A percentile compares a stretch with the other conserved stretches of the same genome.
Evolutionary conservation across 192 early-diverging fungal genomes (phyloP).

Genomic region (Backusella luteola): DNA sequence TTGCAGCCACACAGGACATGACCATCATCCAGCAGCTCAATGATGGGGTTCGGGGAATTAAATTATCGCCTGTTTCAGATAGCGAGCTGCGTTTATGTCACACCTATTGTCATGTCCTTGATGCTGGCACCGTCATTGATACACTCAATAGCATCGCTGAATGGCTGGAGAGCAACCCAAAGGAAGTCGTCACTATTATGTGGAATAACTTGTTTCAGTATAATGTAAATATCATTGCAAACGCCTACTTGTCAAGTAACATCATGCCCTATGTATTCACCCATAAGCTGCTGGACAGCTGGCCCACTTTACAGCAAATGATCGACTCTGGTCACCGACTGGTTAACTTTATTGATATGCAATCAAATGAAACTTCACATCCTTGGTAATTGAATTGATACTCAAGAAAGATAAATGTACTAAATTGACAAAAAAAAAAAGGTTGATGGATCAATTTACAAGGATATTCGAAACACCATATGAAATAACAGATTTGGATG

Average conservation of each 20-base stretch:
- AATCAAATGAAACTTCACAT: slow-evolving; percentile 45
- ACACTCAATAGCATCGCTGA: slow-evolving; percentile 54
- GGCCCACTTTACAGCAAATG: slow-evolving; percentile 72
- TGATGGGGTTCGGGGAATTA: slow-evolving; percentile 71
- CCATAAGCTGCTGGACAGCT: slow-evolving; percentile 41
- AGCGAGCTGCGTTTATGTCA: slow-evolving; percentile 59
- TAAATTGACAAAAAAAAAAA: slow-evolving; percentile 18
- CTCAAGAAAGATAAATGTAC: background rate
- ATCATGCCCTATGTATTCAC: slow-evolving; percentile 23
- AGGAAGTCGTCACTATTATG: slow-evolving; percentile 74
- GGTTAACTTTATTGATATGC: slow-evolving; percentile 62
- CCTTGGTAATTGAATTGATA: slow-evolving; percentile 50
- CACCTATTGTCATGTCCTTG: slow-evolving; percentile 52
- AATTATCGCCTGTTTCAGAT: slow-evolving; percentile 50
- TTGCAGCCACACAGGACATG: slow-evolving; percentile 64
- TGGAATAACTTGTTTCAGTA: slow-evolving; percentile 63
- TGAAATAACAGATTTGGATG: slow-evolving; percentile 36
- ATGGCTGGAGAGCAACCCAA: slow-evolving; percentile 59
- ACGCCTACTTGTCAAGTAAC: slow-evolving; percentile 11
- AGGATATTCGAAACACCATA: slow-evolving; percentile 70
- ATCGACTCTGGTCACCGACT: slow-evolving; percentile 59
- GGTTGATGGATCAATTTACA: slow-evolving; percentile 56
- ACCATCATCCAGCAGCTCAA: slow-evolving; percentile 64
- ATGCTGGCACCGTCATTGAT: slow-evolving; percentile 51
- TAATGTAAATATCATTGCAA: slow-evolving; percentile 39